phyloP scores from a whole-genome alignment of 1,139 yeast species.

The Pichiaceae sp. region DNA sequence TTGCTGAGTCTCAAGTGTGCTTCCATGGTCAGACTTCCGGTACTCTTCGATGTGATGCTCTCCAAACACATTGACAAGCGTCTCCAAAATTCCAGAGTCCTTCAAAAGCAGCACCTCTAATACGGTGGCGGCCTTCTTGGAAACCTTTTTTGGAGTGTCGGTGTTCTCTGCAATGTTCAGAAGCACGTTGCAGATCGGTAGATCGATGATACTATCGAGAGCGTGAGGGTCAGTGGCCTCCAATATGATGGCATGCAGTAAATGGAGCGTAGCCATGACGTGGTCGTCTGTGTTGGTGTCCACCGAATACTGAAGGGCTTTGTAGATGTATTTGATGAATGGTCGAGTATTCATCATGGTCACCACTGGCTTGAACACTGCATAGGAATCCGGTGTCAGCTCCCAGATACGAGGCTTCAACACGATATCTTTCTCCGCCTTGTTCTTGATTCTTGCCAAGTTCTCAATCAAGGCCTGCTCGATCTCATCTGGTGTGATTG shows the following conservation, averaged over 20 bases:
- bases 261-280: conserved; percentile 53
- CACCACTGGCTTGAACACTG: conserved; percentile 31
- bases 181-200: conserved; percentile 49
- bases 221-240: conserved; percentile 32
- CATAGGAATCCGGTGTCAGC: conserved; percentile 17
- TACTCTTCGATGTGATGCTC: conserved; percentile 41
- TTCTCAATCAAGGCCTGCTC: conserved; percentile 27
- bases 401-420: conserved; percentile 32
- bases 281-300: conserved; percentile 35
- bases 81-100: conserved; percentile 40
- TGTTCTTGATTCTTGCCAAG: conserved; percentile 25
- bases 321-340: conserved; percentile 51
- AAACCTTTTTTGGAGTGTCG: conserved; percentile 39
- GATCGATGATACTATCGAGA: conserved; percentile 38
- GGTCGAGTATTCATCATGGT: conserved; percentile 40
- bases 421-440: conserved; percentile 35
- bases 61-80: conserved; percentile 51
- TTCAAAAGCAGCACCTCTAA: conserved; percentile 41
- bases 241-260: conserved; percentile 53
- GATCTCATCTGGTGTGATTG: conserved; percentile 34
- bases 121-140: conserved; percentile 47
- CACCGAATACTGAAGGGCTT: conserved; percentile 44
- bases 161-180: conserved; percentile 38
- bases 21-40: conserved; percentile 45
- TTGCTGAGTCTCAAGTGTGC: conserved; percentile 52